Evolutionary conservation across 2,329 filamentous ascomycete genomes (phyloP).

Genomic region (Dactylellina drechsleri): DNA sequence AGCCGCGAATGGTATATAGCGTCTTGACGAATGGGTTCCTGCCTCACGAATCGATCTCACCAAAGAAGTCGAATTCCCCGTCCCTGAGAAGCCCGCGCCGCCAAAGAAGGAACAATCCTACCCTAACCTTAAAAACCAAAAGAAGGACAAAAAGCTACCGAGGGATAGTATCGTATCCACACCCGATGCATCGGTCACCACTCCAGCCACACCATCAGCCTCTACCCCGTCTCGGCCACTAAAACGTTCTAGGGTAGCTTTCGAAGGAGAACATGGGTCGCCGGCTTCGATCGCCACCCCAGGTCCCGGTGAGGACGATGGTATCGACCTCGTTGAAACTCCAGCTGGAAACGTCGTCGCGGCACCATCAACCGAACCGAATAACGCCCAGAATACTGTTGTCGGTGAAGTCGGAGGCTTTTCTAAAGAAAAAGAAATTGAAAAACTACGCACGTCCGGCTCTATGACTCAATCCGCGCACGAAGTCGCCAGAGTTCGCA

Average conservation of each 20-base stretch:
- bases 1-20: constrained; percentile 59
- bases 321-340: constrained; percentile 51
- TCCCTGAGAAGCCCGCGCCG: constrained; percentile 76
- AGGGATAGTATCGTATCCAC: constrained; percentile 57
- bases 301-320: constrained; percentile 41
- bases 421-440: constrained; percentile 89
- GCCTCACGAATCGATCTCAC: constrained; percentile 83
- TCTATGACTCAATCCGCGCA: constrained; percentile 99
- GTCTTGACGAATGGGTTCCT: constrained; percentile 84
- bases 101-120: constrained; percentile 58
- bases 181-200: constrained; percentile 44
- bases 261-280: constrained; percentile 55
- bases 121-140: constrained; percentile 61
- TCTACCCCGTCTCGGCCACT: constrained; percentile 43
- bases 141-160: constrained; percentile 59
- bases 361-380: constrained; percentile 38
- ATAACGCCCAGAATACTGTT: neutral
- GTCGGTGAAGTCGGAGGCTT: constrained; percentile 68
- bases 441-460: constrained; percentile 90
- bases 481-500: constrained; percentile 94
- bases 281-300: constrained; percentile 50
- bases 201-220: constrained; percentile 35
- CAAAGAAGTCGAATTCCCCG: constrained; percentile 95
- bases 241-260: constrained; percentile 53
- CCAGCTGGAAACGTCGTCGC: constrained; percentile 50